Evolutionary conservation across 2,329 filamentous ascomycete species (phyloP).

Genomic region (Colletotrichum kahawae): DNA sequence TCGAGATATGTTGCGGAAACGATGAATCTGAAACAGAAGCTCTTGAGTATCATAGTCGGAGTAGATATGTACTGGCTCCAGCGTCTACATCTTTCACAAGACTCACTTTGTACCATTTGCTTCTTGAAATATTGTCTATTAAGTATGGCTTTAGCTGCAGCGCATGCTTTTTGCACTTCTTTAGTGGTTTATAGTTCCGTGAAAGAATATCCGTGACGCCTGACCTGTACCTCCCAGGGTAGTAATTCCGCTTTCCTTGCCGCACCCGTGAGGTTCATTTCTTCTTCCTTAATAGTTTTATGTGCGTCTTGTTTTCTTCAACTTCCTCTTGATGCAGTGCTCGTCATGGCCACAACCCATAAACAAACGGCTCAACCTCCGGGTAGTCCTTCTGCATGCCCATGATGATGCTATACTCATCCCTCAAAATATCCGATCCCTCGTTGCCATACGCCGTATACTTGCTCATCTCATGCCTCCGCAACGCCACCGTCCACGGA

Average conservation of each 20-base stretch:
- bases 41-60: rapidly evolving
- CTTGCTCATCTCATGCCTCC: slow-evolving; percentile 35
- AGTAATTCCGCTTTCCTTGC: not conserved
- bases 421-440: slow-evolving; percentile 33
- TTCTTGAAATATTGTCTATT: not conserved
- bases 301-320: not conserved
- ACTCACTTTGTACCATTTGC: rapidly evolving
- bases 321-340: not conserved
- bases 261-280: not conserved
- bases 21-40: not conserved
- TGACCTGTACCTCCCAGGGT: not conserved
- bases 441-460: slow-evolving; percentile 30
- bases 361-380: slow-evolving; percentile 33
- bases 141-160: not conserved
- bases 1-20: not conserved
- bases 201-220: not conserved
- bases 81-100: rapidly evolving
- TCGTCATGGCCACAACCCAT: slow-evolving; percentile 32
- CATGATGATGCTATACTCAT: slow-evolving; percentile 37
- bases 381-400: slow-evolving; percentile 34
- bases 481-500: slow-evolving; percentile 36
- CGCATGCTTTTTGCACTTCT: not conserved
- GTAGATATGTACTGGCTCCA: not conserved
- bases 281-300: not conserved
- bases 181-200: not conserved